Evolutionary conservation across 1,139 yeast species (phyloP).

Genomic region (Pichia sp.): DNA sequence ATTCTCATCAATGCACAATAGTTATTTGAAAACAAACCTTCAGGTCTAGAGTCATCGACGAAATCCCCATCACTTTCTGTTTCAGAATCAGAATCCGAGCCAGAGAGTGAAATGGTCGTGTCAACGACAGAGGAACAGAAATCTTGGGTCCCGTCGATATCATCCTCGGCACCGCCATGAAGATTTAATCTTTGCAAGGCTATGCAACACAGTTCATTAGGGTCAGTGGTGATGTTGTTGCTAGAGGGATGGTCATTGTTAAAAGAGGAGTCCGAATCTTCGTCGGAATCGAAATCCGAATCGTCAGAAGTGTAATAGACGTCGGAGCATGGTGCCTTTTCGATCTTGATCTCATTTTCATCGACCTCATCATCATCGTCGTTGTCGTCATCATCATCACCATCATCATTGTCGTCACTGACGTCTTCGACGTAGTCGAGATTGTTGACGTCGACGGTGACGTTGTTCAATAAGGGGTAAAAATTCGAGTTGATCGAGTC

Average conservation of each 20-base stretch:
- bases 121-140: not conserved
- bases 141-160: not conserved
- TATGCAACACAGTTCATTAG: constrained; percentile 5
- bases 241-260: constrained; percentile 16
- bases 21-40: not conserved
- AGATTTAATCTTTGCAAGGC: constrained; percentile 13
- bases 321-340: constrained; percentile 12
- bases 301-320: constrained; percentile 22
- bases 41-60: constrained; percentile 13
- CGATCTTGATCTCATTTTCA: constrained; percentile 11
- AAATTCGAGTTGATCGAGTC: constrained; percentile 15
- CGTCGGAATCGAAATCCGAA: constrained; percentile 21
- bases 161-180: constrained; percentile 2
- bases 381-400: constrained; percentile 7
- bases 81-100: constrained; percentile 17
- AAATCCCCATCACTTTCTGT: constrained; percentile 14
- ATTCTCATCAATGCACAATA: constrained; percentile 9
- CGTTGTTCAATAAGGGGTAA: constrained; percentile 16
- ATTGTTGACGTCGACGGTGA: constrained; percentile 9
- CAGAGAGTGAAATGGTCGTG: not conserved
- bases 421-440: constrained; percentile 2
- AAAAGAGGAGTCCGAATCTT: constrained; percentile 11
- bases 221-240: constrained; percentile 29
- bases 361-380: constrained; percentile 10
- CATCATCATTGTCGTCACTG: constrained; percentile 1